These are phyloP conservation scores for Syncephalastrum contaminatum DNA, from an alignment of 371 early-diverging fungal genomes.

Conservation along the genomic window DNA sequence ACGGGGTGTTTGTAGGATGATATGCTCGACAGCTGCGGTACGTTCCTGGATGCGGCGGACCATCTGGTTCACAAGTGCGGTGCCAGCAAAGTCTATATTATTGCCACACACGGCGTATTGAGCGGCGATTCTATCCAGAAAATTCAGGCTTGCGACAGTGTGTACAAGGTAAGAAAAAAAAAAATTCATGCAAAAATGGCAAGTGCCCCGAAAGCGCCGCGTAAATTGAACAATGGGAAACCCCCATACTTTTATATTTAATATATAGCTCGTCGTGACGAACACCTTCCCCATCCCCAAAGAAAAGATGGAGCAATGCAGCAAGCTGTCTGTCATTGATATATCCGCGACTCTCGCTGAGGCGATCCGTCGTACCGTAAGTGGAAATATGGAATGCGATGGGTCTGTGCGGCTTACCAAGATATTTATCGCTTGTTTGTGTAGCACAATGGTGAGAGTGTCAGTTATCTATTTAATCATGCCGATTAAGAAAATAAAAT, in stretches of 20 bases:
- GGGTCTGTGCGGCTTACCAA: background rate
- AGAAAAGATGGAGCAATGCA: conserved; percentile 67
- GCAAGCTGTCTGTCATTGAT: conserved; percentile 88
- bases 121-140: conserved; percentile 82
- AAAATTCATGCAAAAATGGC: background rate
- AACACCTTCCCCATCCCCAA: conserved; percentile 91
- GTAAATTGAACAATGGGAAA: background rate
- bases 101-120: conserved; percentile 95
- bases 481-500: conserved; percentile 26
- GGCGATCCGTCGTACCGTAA: conserved; percentile 91
- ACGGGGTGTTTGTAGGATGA: conserved; percentile 66
- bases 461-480: conserved; percentile 84
- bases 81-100: conserved; percentile 84
- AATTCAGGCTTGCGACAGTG: conserved; percentile 82
- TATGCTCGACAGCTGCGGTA: conserved; percentile 83
- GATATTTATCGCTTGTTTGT: conserved; percentile 3
- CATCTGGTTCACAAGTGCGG: conserved; percentile 82
- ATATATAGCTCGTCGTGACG: conserved; percentile 77
- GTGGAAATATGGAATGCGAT: conserved; percentile 2
- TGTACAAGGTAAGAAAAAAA: conserved; percentile 67
- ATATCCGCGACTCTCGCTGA: conserved; percentile 89
- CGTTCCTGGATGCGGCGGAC: conserved; percentile 92
- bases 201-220: conserved; percentile 1
- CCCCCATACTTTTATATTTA: background rate
- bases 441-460: conserved; percentile 95